Base-by-base conservation (phyloP, 306 rosid species). In the Carpinus fangiana region DNA sequence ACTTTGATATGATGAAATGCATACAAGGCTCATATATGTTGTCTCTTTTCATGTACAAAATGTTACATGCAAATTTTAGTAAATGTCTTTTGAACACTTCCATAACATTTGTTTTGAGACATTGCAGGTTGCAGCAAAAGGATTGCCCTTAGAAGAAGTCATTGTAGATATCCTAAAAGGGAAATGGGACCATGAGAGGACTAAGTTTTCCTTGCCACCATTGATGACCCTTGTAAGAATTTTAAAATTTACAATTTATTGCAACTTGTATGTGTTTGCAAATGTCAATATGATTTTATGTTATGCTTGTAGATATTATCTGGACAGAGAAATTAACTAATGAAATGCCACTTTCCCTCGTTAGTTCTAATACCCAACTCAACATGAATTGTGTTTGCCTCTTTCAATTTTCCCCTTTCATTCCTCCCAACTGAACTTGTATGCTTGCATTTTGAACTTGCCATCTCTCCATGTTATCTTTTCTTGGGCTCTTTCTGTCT, bases 161-260 rank as follows among this genome's bases (percentile, higher is more conserved):
- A 64, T 88, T 83, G 73, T 65, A 46, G 82, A 87, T 71, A 82
- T 95, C 81, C 84, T 95, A 64, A 86, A 89, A 64, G 97, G 91
- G 83, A 89, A 85, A 8, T 93, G 99, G 98, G 97, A 95, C 84
- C 97, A 95, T 79, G 93, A 86, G 84, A 90, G 90, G 80, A 86
- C 90, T 7, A 87, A 87, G 84, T 91, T 95, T 87, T 93, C 93
- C 78, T 85, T 95, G 85, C 99, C 99, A 77, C 98, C 99, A 77
- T 82, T 93, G 86, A 88, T 95, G 99, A 91, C 88, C 83, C 98
- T 95, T 65, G 98, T 95, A 87, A 88, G 96, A 85, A 78, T 75
- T 77, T 80, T 65, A 12, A 56, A 52, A 76, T 82, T 74, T 67
- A 66, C 74, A 36, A 36, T 52, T 72, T 59, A 59, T 80, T 66